Conservation (phyloP, 2,329 filamentous ascomycete genomes). For the Colletotrichum eleusines region DNA sequence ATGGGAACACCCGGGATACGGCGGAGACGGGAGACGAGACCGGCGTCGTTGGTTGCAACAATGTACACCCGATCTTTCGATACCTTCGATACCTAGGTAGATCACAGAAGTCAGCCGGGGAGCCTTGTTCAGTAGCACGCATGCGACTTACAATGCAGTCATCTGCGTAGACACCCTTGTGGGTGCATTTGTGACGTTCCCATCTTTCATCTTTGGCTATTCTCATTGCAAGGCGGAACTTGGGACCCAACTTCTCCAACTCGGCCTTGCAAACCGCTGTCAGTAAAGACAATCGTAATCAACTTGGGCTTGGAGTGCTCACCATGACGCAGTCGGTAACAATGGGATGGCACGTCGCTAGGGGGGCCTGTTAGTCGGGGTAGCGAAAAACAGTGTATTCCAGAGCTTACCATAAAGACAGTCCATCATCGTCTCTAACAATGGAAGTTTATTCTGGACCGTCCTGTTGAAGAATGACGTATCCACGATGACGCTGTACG, state of each 20-base stretch:
- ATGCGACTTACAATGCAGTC: conserved; percentile 39
- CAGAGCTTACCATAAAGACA: conserved; percentile 71
- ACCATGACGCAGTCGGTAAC: conserved; percentile 73
- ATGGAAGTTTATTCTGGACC: conserved; percentile 88
- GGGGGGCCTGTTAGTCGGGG: not conserved
- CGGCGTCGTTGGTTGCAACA: conserved; percentile 76
- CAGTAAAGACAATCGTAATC: not conserved
- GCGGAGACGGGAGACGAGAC: conserved; percentile 61
- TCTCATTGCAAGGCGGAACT: conserved; percentile 86
- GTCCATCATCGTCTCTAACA: conserved; percentile 93
- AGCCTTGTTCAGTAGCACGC: not conserved
- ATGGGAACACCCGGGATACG: conserved; percentile 66
- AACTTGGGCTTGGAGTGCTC: not conserved
- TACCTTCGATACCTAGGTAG: conserved; percentile 74
- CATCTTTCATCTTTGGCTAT: conserved; percentile 93
- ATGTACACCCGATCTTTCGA: conserved; percentile 75
- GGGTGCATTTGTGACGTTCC: conserved; percentile 87
- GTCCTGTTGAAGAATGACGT: conserved; percentile 65
- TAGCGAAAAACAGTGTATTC: not conserved
- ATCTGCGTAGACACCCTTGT: conserved; percentile 86
- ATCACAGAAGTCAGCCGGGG: conserved; percentile 84
- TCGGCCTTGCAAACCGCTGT: not conserved
- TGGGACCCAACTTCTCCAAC: conserved; percentile 62
- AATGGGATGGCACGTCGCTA: conserved; percentile 86
- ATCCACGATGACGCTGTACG: conserved; percentile 84